Evolutionary conservation across 179 eudicot species (phyloP).

Genomic region (Camellia oleifera): DNA sequence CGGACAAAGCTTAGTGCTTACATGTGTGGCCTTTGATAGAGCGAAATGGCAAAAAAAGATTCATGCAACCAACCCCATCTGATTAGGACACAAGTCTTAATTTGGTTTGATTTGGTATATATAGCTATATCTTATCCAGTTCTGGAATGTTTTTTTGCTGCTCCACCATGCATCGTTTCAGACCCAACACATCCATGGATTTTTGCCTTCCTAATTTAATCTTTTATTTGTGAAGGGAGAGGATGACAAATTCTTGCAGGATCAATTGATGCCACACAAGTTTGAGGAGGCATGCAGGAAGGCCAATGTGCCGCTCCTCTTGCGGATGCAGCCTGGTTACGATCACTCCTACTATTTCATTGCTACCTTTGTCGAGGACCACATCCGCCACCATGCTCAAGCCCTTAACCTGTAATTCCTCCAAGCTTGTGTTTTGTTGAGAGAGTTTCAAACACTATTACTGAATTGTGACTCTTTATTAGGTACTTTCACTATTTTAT

Average conservation of each 20-base stretch:
- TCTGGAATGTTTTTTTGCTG: neutral
- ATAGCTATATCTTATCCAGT: neutral
- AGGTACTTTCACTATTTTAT: neutral
- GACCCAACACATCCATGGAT: neutral
- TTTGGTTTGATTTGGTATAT: too few species aligned
- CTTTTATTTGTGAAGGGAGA: constrained; percentile 55
- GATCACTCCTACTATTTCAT: constrained; percentile 96
- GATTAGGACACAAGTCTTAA: too few species aligned
- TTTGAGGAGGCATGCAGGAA: constrained; percentile 91
- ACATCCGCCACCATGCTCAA: constrained; percentile 96
- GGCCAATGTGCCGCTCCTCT: constrained; percentile 61
- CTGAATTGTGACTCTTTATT: neutral
- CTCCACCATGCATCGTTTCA: neutral
- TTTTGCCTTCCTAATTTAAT: neutral
- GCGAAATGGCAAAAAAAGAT: too few species aligned
- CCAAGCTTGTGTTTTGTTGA: neutral
- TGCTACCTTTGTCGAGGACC: constrained; percentile 90
- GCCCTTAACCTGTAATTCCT: constrained; percentile 51
- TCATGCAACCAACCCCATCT: too few species aligned
- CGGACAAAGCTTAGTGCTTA: too few species aligned
- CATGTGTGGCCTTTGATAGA: too few species aligned
- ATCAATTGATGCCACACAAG: constrained; percentile 69
- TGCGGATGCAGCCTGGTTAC: constrained; percentile 84
- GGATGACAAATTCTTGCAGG: constrained; percentile 78
- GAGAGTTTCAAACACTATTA: neutral